phyloP scores from a whole-genome alignment of 176 grass and related monocot genomes.

The Stipa capillata region DNA sequence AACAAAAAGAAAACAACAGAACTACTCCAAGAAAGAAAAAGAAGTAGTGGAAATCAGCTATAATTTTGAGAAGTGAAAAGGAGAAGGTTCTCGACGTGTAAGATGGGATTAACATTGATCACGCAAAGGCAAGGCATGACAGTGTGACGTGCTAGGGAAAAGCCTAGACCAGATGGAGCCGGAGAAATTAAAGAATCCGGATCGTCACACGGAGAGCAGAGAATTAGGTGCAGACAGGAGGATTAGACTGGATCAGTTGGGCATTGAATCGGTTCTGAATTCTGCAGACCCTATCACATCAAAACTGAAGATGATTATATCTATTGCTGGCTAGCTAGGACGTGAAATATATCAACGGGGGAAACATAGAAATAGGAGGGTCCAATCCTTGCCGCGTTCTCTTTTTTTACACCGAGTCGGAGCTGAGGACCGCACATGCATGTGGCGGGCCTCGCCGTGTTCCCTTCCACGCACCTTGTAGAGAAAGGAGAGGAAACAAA shows the following conservation, averaged over 20 bases:
- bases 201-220: not conserved
- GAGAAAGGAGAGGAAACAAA: not conserved
- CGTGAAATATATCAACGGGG: not conserved
- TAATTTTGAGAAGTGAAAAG: not conserved
- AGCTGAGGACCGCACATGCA: not conserved
- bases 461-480: not conserved
- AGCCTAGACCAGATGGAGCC: slow-evolving; percentile 19
- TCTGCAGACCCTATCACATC: not conserved
- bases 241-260: not conserved
- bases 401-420: not conserved
- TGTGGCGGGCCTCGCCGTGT: not conserved
- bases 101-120: not conserved
- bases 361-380: not conserved
- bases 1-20: not conserved
- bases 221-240: not conserved
- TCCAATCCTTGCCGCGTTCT: not conserved
- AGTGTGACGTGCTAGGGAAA: not conserved
- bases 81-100: not conserved
- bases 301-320: not conserved
- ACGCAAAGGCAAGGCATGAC: not conserved
- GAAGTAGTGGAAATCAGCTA: too few species aligned
- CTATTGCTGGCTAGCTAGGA: not conserved
- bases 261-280: slow-evolving; percentile 18
- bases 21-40: not conserved
- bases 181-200: not conserved